Evolutionary conservation across 2,329 filamentous ascomycete species (phyloP), one percentile per base, ranked within the genome.

Genomic region (Pseudocercospora vitis): DNA sequence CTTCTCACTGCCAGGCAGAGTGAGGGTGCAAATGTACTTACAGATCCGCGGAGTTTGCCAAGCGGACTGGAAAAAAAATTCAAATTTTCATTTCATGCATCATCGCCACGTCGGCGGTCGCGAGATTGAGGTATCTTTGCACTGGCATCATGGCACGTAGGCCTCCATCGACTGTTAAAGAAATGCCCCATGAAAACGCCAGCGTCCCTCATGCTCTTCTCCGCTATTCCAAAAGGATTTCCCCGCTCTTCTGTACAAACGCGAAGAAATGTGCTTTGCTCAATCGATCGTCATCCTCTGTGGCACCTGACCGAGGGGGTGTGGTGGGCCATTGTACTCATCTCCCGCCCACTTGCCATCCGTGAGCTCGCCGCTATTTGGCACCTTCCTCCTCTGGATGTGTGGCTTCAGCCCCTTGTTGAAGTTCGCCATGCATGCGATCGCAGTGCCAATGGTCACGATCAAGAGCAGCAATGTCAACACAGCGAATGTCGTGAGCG

Each of bases 381-480:
- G 55, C 11, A 62, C 55, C 44, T 62, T 62, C 19, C 59, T 58
- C 35, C 53, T 49, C 63, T 84, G 80, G 54, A 99, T 82, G 70
- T 97, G 91, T 7, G 85, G 85, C 77, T 95, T 96, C 56, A 99
- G 78, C 7, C 94, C 94, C 61, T 86, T 86, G 72, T 87, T 83
- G 74, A 97, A 99, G 76, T 97, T 97, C 71, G 81, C 76, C 73
- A 90, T 91, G 79, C 92, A 97, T 65, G 92, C 79, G 67, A 88
- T 84, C 32, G 90, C 91, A 64, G 95, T 91, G 70, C 81, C 74
- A 64, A 99, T 96, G 55, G 94, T 99, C 58, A 91, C 76, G 48
- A 97, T 76, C 64, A 99, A 89, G 56, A 97, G 78, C 23, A 95
- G 74, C 55, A 99, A 89, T 33, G 94, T 96, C 65, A 99, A 86